Base-by-base conservation (phyloP, 495 filamentous ascomycete species). In the Penicillium cataractarum region DNA sequence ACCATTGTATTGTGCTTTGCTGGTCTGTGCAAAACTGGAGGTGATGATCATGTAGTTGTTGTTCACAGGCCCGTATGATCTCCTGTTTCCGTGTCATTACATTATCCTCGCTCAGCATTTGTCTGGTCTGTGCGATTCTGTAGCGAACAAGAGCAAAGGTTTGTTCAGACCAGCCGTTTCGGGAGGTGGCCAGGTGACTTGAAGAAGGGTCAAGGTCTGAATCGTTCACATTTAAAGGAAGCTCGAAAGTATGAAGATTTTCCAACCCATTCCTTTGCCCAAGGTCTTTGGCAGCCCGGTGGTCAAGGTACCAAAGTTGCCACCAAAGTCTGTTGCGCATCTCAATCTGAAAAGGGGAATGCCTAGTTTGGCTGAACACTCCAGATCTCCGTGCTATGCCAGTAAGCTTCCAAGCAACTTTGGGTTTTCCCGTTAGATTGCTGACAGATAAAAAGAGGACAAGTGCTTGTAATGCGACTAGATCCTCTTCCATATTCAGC, bases 221-320 rank as follows among this genome's bases (percentile, higher is more conserved):
- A 29, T 53, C 15, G 12, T 53, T 21, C 27, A 33, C 31, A 33
- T 53, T 33, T 29, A 33, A 33, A 8, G 29, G 29, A 19, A 53
- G 17, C 15, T 53, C 29, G 19, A 33, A 27, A 9, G 26, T 21
- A 21, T 15, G 2, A 3, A 3, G 2, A 9, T 5, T 53, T 9
- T 33, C 50, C 13, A 33, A 21, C 15, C n/a, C 29, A 53, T 53
- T 17, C 10, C 26, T 21, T 32, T 53, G 27, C 21, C 50, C 27
- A 33, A 33, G 7, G 27, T 53, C 27, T 32, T 53, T 32, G 15
- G 27, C 13, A 21, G 27, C 27, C 26, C 50, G 12, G 29, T 33
- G 50, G 9, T 53, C 29, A 13, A 53, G 29, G 21, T 53, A 53
- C 29, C 50, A 53, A n/a, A 53, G 27, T 21, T 53, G 50, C 50